A percentile compares a stretch with the other conserved stretches of the same genome.
Evolutionary conservation across 768 basidiomycete species (phyloP).

Genomic region (Trametes gibbosa): DNA sequence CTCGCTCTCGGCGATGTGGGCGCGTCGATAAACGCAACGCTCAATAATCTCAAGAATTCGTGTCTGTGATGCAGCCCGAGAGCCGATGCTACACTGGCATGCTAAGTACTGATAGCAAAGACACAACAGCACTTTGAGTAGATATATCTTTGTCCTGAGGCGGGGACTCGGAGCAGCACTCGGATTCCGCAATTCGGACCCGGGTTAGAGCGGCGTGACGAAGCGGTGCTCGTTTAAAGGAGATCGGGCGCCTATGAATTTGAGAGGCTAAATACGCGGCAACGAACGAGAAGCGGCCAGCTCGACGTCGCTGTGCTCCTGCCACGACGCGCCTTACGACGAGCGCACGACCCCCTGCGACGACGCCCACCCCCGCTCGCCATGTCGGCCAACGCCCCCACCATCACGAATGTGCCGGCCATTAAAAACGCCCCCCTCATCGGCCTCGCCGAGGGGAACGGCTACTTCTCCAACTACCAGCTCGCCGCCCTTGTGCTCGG

Average conservation of each 20-base stretch:
- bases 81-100: too few species aligned
- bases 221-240: background rate
- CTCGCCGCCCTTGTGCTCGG: conserved; percentile 74
- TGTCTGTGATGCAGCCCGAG: too few species aligned
- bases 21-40: too few species aligned
- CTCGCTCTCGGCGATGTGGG: too few species aligned
- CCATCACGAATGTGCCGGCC: conserved; percentile 65
- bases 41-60: too few species aligned
- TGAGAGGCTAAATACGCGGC: background rate
- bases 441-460: conserved; percentile 84
- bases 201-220: background rate
- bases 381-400: conserved; percentile 49
- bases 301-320: conserved; percentile 2
- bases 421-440: conserved; percentile 85
- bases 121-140: too few species aligned
- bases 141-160: too few species aligned
- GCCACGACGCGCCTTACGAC: conserved; percentile 15
- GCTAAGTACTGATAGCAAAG: too few species aligned
- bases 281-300: background rate
- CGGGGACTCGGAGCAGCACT: too few species aligned
- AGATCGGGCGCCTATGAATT: background rate
- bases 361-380: conserved; percentile 2
- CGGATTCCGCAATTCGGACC: too few species aligned
- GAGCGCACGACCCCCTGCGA: background rate
- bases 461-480: conserved; percentile 77